Percentiles rank a stretch among this genome's conserved stretches.
phyloP scores from a whole-genome alignment of 495 filamentous ascomycete genomes.

The Staphylotrichum longicolle region DNA sequence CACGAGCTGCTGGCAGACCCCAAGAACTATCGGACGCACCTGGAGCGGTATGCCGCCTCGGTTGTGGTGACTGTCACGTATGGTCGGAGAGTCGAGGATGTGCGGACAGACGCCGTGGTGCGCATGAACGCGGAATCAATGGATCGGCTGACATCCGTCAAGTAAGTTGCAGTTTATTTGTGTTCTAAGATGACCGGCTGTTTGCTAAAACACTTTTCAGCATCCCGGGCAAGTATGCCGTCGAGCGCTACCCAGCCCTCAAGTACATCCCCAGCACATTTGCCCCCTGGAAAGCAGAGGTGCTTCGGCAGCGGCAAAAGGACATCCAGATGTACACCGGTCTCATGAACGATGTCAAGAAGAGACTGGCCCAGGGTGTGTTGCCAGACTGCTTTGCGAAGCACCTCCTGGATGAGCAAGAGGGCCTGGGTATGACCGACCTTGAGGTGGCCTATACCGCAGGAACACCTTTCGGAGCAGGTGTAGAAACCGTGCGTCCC shows the following conservation, averaged over 20 bases:
- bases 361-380: constrained; percentile 34
- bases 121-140: constrained; percentile 53
- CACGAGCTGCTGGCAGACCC: constrained; percentile 45
- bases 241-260: constrained; percentile 57
- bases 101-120: constrained; percentile 52
- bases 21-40: constrained; percentile 33
- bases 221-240: constrained; percentile 58
- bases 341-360: constrained; percentile 43
- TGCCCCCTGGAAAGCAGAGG: constrained; percentile 57
- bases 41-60: constrained; percentile 57
- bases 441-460: constrained; percentile 57
- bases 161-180: constrained; percentile 28
- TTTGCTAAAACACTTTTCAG: constrained; percentile 16
- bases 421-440: constrained; percentile 48
- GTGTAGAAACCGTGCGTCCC: constrained; percentile 59
- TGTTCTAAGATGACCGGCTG: not conserved
- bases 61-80: constrained; percentile 60
- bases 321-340: constrained; percentile 52
- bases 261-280: constrained; percentile 52
- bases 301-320: constrained; percentile 49
- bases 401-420: constrained; percentile 48
- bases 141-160: constrained; percentile 57
- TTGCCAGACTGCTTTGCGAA: constrained; percentile 51
- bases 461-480: constrained; percentile 60
- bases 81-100: constrained; percentile 54